Percentiles rank a stretch among this genome's conserved stretches.
Conservation (phyloP, 345 rosid species). For the Gossypium raimondii region DNA sequence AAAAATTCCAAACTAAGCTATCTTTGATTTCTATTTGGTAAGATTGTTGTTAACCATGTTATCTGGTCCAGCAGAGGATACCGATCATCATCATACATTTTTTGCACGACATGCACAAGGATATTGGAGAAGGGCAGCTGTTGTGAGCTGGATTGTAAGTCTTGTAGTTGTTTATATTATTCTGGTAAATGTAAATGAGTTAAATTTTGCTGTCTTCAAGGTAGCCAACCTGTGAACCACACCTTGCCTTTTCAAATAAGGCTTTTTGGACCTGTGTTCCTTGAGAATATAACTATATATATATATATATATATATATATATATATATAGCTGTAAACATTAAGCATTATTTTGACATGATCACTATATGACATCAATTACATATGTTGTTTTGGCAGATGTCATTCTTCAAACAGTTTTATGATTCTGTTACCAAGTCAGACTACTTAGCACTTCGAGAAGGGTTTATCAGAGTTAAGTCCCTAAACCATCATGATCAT, state of each 20-base stretch:
- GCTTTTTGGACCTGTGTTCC: no score
- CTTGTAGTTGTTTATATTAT: neutral
- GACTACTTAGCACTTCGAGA: conserved; percentile 67
- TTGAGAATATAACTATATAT: no score
- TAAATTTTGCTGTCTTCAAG: no score
- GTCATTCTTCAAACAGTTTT: conserved; percentile 83
- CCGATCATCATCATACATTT: conserved; percentile 27
- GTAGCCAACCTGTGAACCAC: no score
- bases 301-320: no score
- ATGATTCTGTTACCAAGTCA: conserved; percentile 68
- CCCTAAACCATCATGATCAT: neutral
- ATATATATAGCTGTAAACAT: no score
- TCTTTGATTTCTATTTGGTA: neutral
- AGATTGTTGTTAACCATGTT: neutral
- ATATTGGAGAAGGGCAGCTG: conserved; percentile 57
- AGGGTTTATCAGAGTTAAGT: conserved; percentile 64
- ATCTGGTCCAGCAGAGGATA: conserved; percentile 17
- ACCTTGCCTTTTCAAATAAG: no score
- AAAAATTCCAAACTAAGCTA: neutral
- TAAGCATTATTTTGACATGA: neutral
- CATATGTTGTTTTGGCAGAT: conserved; percentile 38
- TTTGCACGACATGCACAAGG: conserved; percentile 40
- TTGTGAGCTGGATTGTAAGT: conserved; percentile 74
- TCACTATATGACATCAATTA: neutral
- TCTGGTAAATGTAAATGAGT: no score